Conservation (phyloP, 345 rosid genomes). For the Balakata baccata region DNA sequence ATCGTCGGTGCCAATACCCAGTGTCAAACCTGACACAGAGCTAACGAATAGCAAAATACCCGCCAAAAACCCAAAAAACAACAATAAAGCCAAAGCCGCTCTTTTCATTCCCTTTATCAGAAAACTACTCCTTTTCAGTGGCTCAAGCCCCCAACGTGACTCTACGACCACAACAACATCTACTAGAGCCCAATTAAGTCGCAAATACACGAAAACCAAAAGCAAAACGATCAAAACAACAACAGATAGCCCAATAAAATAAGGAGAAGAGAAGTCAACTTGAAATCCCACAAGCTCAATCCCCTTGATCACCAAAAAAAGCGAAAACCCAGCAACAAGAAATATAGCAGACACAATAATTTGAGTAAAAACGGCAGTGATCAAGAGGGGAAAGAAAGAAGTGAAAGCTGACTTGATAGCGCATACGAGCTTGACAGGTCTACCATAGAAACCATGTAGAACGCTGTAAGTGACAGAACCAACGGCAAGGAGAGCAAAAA, state of each 20-base stretch:
- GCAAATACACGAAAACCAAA: conserved; percentile 28
- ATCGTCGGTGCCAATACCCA: conserved; percentile 16
- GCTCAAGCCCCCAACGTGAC: conserved; percentile 56
- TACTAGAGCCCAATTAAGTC: conserved; percentile 49
- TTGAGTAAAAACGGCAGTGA: conserved; percentile 28
- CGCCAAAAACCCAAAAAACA: conserved; percentile 27
- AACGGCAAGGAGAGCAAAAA: conserved; percentile 41
- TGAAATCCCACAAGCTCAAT: conserved; percentile 29
- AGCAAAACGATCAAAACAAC: conserved; percentile 15
- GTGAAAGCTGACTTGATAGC: conserved; percentile 52
- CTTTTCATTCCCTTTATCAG: conserved; percentile 49
- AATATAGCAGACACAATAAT: conserved; percentile 31
- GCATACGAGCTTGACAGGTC: conserved; percentile 65
- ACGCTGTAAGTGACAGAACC: conserved; percentile 68
- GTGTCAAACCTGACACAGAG: conserved; percentile 12
- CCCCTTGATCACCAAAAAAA: conserved; percentile 23
- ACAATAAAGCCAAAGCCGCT: conserved; percentile 35
- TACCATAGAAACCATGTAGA: conserved; percentile 68
- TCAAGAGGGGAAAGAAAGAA: conserved; percentile 53
- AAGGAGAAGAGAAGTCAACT: conserved; percentile 35
- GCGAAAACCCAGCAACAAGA: conserved; percentile 21
- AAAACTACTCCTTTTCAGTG: conserved; percentile 53
- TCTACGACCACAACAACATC: conserved; percentile 59
- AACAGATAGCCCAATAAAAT: conserved; percentile 17
- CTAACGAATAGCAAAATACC: conserved; percentile 32